These are phyloP conservation scores for Flaveria floridana DNA, from an alignment of 140 eudicot genomes.

Conservation along the genomic window DNA sequence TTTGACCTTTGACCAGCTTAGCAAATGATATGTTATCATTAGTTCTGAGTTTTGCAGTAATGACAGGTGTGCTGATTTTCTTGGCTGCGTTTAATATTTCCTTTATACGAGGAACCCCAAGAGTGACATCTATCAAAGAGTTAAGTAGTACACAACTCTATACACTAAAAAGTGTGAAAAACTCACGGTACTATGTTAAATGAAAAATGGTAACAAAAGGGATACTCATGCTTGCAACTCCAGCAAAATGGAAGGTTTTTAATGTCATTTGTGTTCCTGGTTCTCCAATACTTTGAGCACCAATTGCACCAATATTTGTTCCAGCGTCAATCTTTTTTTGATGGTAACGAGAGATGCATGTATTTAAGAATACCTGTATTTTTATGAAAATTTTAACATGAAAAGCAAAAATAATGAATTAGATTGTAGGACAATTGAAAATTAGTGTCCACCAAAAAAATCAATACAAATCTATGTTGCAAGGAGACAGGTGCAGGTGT, in stretches of 20 bases:
- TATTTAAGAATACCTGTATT: slow-evolving; percentile 58
- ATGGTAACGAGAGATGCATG: slow-evolving; percentile 72
- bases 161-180: background rate
- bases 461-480: background rate
- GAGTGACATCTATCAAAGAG: slow-evolving; percentile 70
- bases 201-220: slow-evolving; percentile 20
- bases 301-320: slow-evolving; percentile 86
- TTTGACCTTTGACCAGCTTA: slow-evolving; percentile 61
- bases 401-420: slow-evolving; percentile 4
- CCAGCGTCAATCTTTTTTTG: slow-evolving; percentile 70
- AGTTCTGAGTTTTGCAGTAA: slow-evolving; percentile 56
- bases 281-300: slow-evolving; percentile 97
- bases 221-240: slow-evolving; percentile 99
- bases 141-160: slow-evolving; percentile 36
- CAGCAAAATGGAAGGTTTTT: slow-evolving; percentile 97
- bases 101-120: slow-evolving; percentile 94
- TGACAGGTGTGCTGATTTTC: slow-evolving; percentile 79
- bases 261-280: slow-evolving; percentile 98
- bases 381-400: slow-evolving; percentile 3
- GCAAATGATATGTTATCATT: slow-evolving; percentile 44
- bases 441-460: background rate
- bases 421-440: background rate
- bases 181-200: background rate
- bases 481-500: background rate
- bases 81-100: slow-evolving; percentile 85